Conservation (phyloP, 306 rosid species). For the Lotus japonicus region DNA sequence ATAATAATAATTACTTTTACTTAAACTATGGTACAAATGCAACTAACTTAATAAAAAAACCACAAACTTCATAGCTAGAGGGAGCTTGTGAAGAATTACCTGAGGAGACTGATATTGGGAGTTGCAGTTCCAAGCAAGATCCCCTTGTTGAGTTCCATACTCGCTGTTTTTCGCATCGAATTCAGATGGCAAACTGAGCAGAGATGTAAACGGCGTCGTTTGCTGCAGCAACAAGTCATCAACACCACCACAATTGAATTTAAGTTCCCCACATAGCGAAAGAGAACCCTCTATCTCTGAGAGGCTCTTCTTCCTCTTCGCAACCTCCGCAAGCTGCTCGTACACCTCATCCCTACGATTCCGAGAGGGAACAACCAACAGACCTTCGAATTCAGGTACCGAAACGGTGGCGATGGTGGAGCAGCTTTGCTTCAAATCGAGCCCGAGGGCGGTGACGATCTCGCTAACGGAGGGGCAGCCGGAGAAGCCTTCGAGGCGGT, state of each 20-base stretch:
- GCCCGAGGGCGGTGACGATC: slow-evolving; percentile 22
- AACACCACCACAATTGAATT: background rate
- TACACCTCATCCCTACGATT: slow-evolving; percentile 19
- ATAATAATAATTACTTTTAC: too few relatives aligned
- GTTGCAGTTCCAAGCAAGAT: slow-evolving; percentile 26
- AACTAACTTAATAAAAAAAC: background rate
- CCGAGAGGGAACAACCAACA: background rate
- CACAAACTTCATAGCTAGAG: too few relatives aligned
- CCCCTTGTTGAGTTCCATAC: slow-evolving; percentile 2
- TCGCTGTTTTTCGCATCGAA: background rate
- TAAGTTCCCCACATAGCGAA: background rate
- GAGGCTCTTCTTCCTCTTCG: background rate
- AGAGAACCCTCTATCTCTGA: background rate
- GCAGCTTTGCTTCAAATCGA: background rate
- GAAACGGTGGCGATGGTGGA: background rate
- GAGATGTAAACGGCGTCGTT: slow-evolving; percentile 30
- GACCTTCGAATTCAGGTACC: background rate
- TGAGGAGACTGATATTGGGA: slow-evolving; percentile 24
- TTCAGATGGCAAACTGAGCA: slow-evolving; percentile 21
- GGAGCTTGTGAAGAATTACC: background rate
- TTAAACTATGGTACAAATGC: background rate
- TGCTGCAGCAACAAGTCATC: slow-evolving; percentile 27
- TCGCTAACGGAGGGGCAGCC: slow-evolving; percentile 36
- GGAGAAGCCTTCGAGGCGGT: slow-evolving; percentile 19
- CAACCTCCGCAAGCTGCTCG: slow-evolving; percentile 32